Base-by-base conservation (phyloP, 768 basidiomycete genomes). In the Daedaleopsis sinensis region DNA sequence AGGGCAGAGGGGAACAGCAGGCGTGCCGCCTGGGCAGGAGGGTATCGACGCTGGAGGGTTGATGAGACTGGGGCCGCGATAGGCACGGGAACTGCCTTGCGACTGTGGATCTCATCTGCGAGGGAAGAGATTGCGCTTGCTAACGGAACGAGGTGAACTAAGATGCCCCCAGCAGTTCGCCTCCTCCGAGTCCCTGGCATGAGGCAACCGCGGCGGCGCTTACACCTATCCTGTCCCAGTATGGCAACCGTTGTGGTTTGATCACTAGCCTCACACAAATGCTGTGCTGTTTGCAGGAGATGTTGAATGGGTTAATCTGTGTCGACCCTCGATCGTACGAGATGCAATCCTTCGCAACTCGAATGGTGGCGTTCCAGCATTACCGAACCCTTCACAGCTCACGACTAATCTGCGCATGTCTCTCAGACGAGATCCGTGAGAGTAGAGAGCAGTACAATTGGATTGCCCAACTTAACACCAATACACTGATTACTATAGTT, bases 1-100 rank as follows among this genome's bases (percentile, higher is more conserved):
- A 56, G 62, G 62, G 62, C 62, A 64, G 27, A 64, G 62, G 62
- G 62, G 58, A 64, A 54, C 52, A 27, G 19, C 52, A 38, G 50
- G 44, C 58, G 35, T 35, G 19, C 23, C 53, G 36, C 50, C 46
- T 56, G 55, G n/a, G 37, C 47, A 7, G 12, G 1, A n/a, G 55
- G 37, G 15, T 50, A 19, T 36, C 39, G 16, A 43, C 52, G 43
- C 55, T 18, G 43, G 50, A 57, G 52, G 61, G 43, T 19, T 53
- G 58, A 59, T 57, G 54, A 56, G 58, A 42, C 48, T 54, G 19
- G 24, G 32, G 46, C 48, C 62, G 59, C 52, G 58, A 32, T 44
- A 19, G 27, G 35, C 48, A 58, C 52, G 52, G 38, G 57, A 52
- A 24, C 36, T 4, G 7, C 19, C 46, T 44, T 42, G 24, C 15